These are phyloP conservation scores for Hirsutella minnesotensis DNA, from an alignment of 2,329 filamentous ascomycete genomes.

Conservation along the genomic window DNA sequence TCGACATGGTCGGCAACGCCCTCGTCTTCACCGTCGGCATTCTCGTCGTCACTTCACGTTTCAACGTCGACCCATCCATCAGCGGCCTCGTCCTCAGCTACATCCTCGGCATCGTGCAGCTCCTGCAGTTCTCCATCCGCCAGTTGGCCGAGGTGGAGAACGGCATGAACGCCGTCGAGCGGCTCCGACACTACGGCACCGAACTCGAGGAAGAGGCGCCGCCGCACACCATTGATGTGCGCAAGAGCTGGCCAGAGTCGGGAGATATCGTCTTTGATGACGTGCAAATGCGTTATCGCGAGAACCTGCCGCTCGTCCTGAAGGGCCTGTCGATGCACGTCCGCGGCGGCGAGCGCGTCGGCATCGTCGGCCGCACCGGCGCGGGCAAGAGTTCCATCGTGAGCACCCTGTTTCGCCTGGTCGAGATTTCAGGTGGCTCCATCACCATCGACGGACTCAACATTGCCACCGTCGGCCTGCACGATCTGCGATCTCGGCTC, in stretches of 20 bases:
- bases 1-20: constrained; percentile 73
- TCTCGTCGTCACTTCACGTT: constrained; percentile 82
- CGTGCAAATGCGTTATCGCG: constrained; percentile 69
- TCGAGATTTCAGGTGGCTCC: constrained; percentile 49
- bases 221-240: constrained; percentile 61
- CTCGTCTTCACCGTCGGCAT: constrained; percentile 84
- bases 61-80: constrained; percentile 73
- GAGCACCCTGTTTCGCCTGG: constrained; percentile 68
- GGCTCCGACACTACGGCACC: constrained; percentile 80
- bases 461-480: constrained; percentile 62
- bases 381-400: constrained; percentile 79
- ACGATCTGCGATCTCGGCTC: constrained; percentile 63
- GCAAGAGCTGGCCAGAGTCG: constrained; percentile 69
- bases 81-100: constrained; percentile 84
- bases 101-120: constrained; percentile 83
- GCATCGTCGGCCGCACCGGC: constrained; percentile 70
- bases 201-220: constrained; percentile 83
- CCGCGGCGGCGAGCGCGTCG: constrained; percentile 64
- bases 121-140: constrained; percentile 91
- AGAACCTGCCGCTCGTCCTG: constrained; percentile 60
- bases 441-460: constrained; percentile 56
- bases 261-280: constrained; percentile 70
- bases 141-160: constrained; percentile 95
- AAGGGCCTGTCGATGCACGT: constrained; percentile 62
- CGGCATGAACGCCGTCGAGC: constrained; percentile 93